Evolutionary conservation across 305 asterid species (phyloP), one percentile per base, ranked within the genome.

Genomic region (Solanum hybrid): DNA sequence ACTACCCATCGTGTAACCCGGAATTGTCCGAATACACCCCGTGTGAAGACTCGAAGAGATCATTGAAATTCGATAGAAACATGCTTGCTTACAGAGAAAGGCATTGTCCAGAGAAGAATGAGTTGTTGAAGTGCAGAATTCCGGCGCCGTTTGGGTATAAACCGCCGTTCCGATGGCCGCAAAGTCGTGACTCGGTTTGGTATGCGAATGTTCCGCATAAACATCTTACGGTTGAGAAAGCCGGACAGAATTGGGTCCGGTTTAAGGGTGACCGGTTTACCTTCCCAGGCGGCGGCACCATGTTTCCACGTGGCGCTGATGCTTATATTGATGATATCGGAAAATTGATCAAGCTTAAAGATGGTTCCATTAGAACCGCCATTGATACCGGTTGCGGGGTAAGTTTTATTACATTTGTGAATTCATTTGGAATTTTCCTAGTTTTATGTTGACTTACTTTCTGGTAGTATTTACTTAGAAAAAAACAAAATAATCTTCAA

Each of bases 301-400:
- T 95, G 99, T 97, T 97, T 68, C 99, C 98, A 82, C 98, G 98
- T 87, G 99, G 99, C 83, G 99, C 99, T 4, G 93, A 93, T 68
- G 96, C 97, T 4, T 97, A 97, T 91, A 97, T 97, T 20, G 97
- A 95, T 75, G 98, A 97, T 86, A 96, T 97, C 91, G 99, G 97
- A 17, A 96, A 94, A 39, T 85, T 96, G 89, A 95, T 33, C 86
- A 93, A 96, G 89, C 96, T 97, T 78, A 51, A 79, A 14, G 97
- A 94, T 82, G 99, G 99, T 39, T 92, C 96, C 1, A 88, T 96
- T 51, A 91, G 99, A 92, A 96, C 99, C 72, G 98, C 99, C 93
- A 93, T 97, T 82, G 99, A 97, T 38, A 97, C 99, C 17, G 99
- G 99, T 13, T 97, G 99, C 76, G 99, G 99, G 96, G 99, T 94